Conservation (phyloP, 306 rosid species). For the Vicia faba region DNA sequence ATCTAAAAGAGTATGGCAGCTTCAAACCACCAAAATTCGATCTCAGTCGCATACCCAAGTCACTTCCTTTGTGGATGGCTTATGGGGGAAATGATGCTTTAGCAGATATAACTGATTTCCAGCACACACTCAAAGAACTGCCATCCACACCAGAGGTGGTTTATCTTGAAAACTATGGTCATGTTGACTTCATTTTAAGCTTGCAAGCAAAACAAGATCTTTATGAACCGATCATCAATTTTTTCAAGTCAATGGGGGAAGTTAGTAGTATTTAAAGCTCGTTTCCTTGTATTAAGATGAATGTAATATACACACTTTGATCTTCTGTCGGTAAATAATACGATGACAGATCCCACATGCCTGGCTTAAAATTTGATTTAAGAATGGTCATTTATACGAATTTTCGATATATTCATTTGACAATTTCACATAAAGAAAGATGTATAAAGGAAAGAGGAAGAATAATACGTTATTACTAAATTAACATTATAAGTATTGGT, state of each 20-base stretch:
- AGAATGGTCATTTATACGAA: too few species aligned
- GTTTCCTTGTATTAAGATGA: conserved; percentile 26
- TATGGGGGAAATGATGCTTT: conserved; percentile 85
- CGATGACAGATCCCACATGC: conserved; percentile 1
- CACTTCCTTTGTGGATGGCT: conserved; percentile 91
- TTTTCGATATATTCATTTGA: too few species aligned
- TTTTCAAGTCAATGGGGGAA: conserved; percentile 49
- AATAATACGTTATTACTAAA: too few species aligned
- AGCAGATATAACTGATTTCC: conserved; percentile 67
- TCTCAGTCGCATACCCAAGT: conserved; percentile 70
- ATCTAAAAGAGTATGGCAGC: conserved; percentile 64
- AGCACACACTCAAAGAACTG: conserved; percentile 67
- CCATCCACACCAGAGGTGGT: conserved; percentile 70
- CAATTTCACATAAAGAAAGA: too few species aligned
- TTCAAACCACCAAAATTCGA: conserved; percentile 75
- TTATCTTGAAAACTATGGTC: conserved; percentile 83
- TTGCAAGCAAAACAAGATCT: conserved; percentile 70
- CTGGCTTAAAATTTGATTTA: conserved; percentile 1
- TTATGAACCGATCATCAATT: conserved; percentile 64
- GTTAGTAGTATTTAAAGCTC: conserved; percentile 41
- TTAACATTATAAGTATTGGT: too few species aligned
- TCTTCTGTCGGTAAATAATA: conserved; percentile 29
- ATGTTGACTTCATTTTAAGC: conserved; percentile 81
- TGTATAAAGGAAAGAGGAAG: too few species aligned
- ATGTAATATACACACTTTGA: conserved; percentile 21